These are phyloP conservation scores for Aspergillus affinis DNA, from an alignment of 495 filamentous ascomycete genomes.

Conservation along the genomic window DNA sequence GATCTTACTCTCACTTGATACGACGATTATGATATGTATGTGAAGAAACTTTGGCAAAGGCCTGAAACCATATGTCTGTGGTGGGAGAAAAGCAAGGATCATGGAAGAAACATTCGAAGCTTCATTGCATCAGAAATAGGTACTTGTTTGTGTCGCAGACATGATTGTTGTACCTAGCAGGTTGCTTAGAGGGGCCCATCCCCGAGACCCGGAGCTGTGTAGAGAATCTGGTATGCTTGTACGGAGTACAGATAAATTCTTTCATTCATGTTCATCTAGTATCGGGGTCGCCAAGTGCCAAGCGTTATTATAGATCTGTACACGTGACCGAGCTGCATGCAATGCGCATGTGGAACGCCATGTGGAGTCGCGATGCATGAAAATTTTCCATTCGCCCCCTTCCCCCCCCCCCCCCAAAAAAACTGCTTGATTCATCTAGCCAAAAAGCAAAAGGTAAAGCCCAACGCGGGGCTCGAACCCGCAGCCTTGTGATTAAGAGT, in stretches of 20 bases:
- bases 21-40: background rate
- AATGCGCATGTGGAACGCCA: constrained; percentile 4
- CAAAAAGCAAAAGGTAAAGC: background rate
- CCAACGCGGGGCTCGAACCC: background rate
- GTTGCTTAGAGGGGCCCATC: no score
- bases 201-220: no score
- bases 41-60: background rate
- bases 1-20: background rate
- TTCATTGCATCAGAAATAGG: no score
- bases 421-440: background rate
- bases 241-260: no score
- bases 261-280: no score
- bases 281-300: no score
- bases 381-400: background rate
- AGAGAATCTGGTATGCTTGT: no score
- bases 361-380: constrained; percentile 1
- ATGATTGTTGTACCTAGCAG: no score
- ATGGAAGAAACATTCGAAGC: background rate
- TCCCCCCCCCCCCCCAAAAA: no score
- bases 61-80: background rate
- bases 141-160: no score
- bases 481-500: constrained; percentile 42
- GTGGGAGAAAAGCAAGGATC: background rate
- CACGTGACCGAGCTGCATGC: background rate
- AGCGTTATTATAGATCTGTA: background rate